Conservation (phyloP, 1,139 yeast genomes). For the Meyerozyma carpophila region DNA sequence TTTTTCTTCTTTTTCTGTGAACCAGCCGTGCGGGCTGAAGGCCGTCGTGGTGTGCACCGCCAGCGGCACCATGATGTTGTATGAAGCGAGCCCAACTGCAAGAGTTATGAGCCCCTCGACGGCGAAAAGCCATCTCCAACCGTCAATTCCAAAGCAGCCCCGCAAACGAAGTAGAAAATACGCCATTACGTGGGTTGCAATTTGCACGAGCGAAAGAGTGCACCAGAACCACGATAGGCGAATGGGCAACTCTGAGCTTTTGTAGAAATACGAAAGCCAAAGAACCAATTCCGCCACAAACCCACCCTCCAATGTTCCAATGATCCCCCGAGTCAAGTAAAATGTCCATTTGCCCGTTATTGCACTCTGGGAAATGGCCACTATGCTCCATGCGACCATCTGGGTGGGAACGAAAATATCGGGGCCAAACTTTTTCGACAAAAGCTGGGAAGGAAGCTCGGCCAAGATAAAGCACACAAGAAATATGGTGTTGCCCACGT, state of each 20-base stretch:
- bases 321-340: constrained; percentile 7
- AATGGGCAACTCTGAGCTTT: constrained; percentile 8
- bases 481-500: constrained; percentile 10
- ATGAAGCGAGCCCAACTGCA: constrained; percentile 3
- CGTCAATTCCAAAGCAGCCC: constrained; percentile 9
- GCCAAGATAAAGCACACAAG: constrained; percentile 10
- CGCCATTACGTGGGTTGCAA: constrained; percentile 9
- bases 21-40: constrained; percentile 14
- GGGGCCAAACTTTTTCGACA: constrained; percentile 12
- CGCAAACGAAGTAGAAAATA: constrained; percentile 8
- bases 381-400: constrained; percentile 8
- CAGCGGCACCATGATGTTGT: constrained; percentile 10
- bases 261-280: constrained; percentile 9
- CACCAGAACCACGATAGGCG: constrained; percentile 9
- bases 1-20: constrained; percentile 13
- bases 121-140: constrained; percentile 14
- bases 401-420: constrained; percentile 6
- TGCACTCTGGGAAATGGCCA: constrained; percentile 8
- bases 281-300: constrained; percentile 8
- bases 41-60: constrained; percentile 9
- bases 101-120: constrained; percentile 11
- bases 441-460: constrained; percentile 12
- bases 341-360: constrained; percentile 7
- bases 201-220: constrained; percentile 9
- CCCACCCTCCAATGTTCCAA: constrained; percentile 9